Evolutionary conservation across 2,329 filamentous ascomycete species (phyloP).

Genomic region (Claviceps lovelessii): DNA sequence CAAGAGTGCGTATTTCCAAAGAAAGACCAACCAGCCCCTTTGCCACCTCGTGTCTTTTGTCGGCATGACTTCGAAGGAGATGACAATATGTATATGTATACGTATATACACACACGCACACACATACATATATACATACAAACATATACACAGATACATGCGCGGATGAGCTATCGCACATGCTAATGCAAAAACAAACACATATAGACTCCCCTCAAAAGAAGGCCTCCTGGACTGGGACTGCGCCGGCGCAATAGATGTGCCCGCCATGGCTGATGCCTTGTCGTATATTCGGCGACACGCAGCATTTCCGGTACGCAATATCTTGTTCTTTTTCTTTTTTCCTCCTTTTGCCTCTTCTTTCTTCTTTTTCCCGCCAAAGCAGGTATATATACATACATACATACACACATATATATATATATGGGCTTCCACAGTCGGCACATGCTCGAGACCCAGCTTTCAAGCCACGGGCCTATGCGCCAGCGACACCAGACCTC

Average conservation of each 20-base stretch:
- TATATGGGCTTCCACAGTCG: too few species aligned
- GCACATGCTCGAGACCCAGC: too few species aligned
- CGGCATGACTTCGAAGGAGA: too few species aligned
- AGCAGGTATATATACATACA: neutral
- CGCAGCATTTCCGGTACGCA: constrained; percentile 45
- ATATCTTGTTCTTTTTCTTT: neutral
- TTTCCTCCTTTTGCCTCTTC: neutral
- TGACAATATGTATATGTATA: neutral
- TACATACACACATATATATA: too few species aligned
- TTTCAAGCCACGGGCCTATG: too few species aligned
- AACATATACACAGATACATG: neutral
- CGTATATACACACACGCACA: too few species aligned
- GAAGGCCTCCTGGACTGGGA: constrained; percentile 77
- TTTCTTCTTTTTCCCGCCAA: too few species aligned
- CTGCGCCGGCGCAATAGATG: constrained; percentile 63
- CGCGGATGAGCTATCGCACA: neutral
- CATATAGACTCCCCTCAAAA: constrained; percentile 36
- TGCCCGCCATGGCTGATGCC: constrained; percentile 51
- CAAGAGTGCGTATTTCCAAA: constrained; percentile 36
- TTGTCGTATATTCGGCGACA: constrained; percentile 56
- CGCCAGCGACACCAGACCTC: too few species aligned
- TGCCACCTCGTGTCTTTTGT: too few species aligned
- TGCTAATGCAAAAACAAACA: neutral
- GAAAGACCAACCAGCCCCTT: too few species aligned
- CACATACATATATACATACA: neutral